Evolutionary conservation across 805 yeast species (phyloP), one percentile per base, ranked within the genome.

Genomic region (Ogataea thermomethanolica): DNA sequence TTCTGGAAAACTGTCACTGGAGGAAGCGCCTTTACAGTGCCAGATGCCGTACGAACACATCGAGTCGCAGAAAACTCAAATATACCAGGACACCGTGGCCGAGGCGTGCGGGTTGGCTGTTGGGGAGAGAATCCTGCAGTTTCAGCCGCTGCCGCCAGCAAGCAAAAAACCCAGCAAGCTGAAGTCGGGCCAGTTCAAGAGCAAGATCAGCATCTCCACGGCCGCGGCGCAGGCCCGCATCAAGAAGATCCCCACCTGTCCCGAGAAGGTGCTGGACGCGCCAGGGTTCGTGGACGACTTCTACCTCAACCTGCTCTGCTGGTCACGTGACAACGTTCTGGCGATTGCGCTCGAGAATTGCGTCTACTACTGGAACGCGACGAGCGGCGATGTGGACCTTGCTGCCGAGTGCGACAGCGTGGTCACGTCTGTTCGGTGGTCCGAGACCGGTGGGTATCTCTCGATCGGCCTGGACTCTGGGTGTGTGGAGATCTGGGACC

Each of bases 261-360:
- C 99, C 1, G 96, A 87, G 49, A 75, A 95, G 48, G 95, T 93
- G 1, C 70, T 93, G 29, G 99, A 93, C 65, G 99, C 98, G 0
- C 99, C 99, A 0, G 96, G 96, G 0, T 73, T 90, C 43, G 74
- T 83, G 15, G 96, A 93, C 62, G 99, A 93, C 65, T 93, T 89
- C 61, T 93, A 91, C 60, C 71, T 89, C 39, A 89, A 89, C 56
- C 69, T 91, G 29, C 62, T 93, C 38, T 79, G 89, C 45, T 93
- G 99, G 98, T 89, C 96, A 7, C 67, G 69, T 48, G 78, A 80
- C 23, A 88, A 91, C 60, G 69, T 81, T 31, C 69, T 93, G 24
- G 97, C 96, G 1, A 84, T 93, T 56, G 99, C 96, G 1, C 69
- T 93, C 36, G 95, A 84, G 40, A 79, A 77, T 41, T 71, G 84